Evolutionary conservation across 148 eudicot species (phyloP).

Genomic region (Rhododendron vialii): DNA sequence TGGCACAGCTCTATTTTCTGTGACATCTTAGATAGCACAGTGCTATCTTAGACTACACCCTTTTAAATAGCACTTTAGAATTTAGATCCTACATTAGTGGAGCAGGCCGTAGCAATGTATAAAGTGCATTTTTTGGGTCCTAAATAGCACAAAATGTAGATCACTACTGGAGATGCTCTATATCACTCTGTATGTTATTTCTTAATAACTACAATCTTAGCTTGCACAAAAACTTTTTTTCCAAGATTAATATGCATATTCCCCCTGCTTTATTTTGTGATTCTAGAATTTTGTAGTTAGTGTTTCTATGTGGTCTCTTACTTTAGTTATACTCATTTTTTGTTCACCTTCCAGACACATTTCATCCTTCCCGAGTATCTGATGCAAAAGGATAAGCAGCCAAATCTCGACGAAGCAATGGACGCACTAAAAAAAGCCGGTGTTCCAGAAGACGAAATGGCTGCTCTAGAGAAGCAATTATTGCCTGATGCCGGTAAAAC

Average conservation of each 20-base stretch:
- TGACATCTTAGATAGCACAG: not conserved
- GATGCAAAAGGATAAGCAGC: slow-evolving; percentile 69
- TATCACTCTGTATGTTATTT: not conserved
- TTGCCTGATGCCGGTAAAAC: slow-evolving; percentile 40
- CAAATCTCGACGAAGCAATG: slow-evolving; percentile 50
- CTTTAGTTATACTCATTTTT: not conserved
- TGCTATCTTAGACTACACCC: not conserved
- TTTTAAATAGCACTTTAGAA: not conserved
- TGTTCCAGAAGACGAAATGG: slow-evolving; percentile 75
- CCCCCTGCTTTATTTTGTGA: not conserved
- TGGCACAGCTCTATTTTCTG: not conserved
- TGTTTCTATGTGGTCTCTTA: not conserved
- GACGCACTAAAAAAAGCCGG: slow-evolving; percentile 62
- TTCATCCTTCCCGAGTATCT: slow-evolving; percentile 60
- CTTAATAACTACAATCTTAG: not conserved
- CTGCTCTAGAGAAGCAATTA: slow-evolving; percentile 72
- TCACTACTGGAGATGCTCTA: not conserved
- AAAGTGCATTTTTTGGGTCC: not conserved
- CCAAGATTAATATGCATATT: not conserved
- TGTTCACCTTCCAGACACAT: slow-evolving; percentile 28
- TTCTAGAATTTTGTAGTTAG: not conserved
- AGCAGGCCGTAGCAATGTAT: not conserved
- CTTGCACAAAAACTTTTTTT: not conserved
- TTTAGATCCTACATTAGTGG: not conserved
- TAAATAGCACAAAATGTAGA: not conserved